Evolutionary conservation across 805 yeast genomes (phyloP), one percentile per base, ranked within the genome.

Genomic region (Tetrapisispora pingtungensis): DNA sequence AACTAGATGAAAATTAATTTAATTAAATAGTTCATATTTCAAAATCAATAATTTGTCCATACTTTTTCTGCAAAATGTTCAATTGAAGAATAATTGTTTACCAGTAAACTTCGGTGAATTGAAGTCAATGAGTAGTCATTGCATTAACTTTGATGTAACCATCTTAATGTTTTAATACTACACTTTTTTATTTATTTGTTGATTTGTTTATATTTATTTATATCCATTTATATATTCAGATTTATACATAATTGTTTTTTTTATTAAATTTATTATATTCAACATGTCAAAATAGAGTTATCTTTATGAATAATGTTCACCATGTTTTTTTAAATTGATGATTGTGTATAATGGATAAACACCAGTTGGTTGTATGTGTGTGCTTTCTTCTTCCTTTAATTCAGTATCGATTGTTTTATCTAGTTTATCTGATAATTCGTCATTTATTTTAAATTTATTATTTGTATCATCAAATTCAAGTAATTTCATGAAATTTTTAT

Each of bases 241-340:
- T 28, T 28, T 32, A 32, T 32, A n/a, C 5, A 32, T 15, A n/a
- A n/a, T n/a, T 8, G 10, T 15, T 6, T n/a, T 15, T 8, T n/a
- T n/a, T n/a, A 10, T 13, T n/a, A 5, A 5, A 32, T n/a, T 32
- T 31, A 31, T 31, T 31, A 10, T 31, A 8, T 8, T 13, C n/a
- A 15, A n/a, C 6, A 32, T 15, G 10, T 15, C 14, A 6, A 10
- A 7, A 5, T 19, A 4, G 3, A 17, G 6, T 33, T 18, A n/a
- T 20, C 24, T 20, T 47, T 49, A 59, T 12, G 63, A 57, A 39
- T 52, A 69, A 48, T 64, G 67, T 56, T 78, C 84, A 40, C 81
- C 80, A 57, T 80, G 74, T 61, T 79, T 79, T 53, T 82, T 72
- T 55, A 79, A 69, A 17, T 72, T 59, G 46, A 69, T 67, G 40